Conservation (phyloP, 768 basidiomycete genomes). For the Stropharia rugosoannulata region DNA sequence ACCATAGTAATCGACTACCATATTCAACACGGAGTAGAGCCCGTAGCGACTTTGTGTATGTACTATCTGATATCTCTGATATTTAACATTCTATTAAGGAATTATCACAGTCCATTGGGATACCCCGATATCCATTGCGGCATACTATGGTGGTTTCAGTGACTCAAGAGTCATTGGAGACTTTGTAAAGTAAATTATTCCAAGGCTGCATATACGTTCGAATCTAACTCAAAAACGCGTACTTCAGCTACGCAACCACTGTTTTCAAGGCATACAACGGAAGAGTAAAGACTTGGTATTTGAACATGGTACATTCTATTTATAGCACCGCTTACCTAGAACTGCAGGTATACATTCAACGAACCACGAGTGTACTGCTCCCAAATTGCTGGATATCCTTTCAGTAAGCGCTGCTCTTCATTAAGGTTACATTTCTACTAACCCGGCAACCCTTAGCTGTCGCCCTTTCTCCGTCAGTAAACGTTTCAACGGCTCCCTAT, state of each 20-base stretch:
- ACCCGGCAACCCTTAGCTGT: slow-evolving; percentile 24
- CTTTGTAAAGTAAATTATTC: slow-evolving; percentile 39
- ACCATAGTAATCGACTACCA: slow-evolving; percentile 44
- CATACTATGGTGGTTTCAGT: slow-evolving; percentile 50
- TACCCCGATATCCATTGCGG: slow-evolving; percentile 43
- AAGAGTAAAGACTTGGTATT: slow-evolving; percentile 44
- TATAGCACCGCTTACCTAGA: background rate
- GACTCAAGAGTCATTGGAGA: slow-evolving; percentile 45
- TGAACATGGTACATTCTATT: background rate
- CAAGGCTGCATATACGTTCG: background rate
- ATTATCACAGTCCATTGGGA: slow-evolving; percentile 45
- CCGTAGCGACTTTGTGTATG: slow-evolving; percentile 51
- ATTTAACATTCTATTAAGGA: background rate
- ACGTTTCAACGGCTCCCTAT: slow-evolving; percentile 42
- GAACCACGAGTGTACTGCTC: slow-evolving; percentile 46
- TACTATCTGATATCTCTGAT: background rate
- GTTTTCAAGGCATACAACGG: slow-evolving; percentile 50
- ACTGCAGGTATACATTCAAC: slow-evolving; percentile 50
- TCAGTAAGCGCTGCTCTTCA: slow-evolving; percentile 29
- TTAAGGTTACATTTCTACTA: background rate
- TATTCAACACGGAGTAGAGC: slow-evolving; percentile 36
- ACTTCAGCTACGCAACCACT: slow-evolving; percentile 43
- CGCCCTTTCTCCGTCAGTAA: slow-evolving; percentile 40
- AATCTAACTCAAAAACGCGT: background rate
- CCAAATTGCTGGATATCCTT: slow-evolving; percentile 36